Conservation (phyloP, 73 alveolate species). For the Uronychia setigera region DNA sequence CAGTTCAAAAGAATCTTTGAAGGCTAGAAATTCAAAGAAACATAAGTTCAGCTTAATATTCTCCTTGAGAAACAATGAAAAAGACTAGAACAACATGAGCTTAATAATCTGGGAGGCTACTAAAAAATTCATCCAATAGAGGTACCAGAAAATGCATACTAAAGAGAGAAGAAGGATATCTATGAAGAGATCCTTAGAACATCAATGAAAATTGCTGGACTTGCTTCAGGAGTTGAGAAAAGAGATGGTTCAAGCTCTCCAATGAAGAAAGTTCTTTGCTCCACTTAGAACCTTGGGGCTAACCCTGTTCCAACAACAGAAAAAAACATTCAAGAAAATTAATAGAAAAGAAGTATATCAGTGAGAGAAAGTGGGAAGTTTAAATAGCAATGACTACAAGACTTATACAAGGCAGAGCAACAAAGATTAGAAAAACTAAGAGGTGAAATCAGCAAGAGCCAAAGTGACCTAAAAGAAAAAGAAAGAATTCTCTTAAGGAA, state of each 20-base stretch:
- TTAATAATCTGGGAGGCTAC: not conserved
- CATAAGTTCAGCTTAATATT: not conserved
- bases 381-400: not conserved
- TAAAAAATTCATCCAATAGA: not conserved
- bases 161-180: too few species aligned
- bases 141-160: too few species aligned
- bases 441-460: not conserved
- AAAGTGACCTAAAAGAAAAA: not conserved
- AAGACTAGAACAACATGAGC: not conserved
- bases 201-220: too few species aligned
- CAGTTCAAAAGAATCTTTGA: not conserved
- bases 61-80: not conserved
- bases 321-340: too few species aligned
- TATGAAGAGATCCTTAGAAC: too few species aligned
- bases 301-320: too few species aligned
- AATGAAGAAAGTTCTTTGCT: too few species aligned
- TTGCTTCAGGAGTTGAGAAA: too few species aligned
- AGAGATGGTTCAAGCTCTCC: too few species aligned
- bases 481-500: not conserved
- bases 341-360: too few species aligned
- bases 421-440: not conserved
- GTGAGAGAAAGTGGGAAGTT: not conserved
- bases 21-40: not conserved
- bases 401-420: not conserved
- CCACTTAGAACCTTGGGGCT: too few species aligned